Evolutionary conservation across 345 rosid genomes (phyloP), one percentile per base, ranked within the genome.

Genomic region (Rhodomyrtus tomentosa): DNA sequence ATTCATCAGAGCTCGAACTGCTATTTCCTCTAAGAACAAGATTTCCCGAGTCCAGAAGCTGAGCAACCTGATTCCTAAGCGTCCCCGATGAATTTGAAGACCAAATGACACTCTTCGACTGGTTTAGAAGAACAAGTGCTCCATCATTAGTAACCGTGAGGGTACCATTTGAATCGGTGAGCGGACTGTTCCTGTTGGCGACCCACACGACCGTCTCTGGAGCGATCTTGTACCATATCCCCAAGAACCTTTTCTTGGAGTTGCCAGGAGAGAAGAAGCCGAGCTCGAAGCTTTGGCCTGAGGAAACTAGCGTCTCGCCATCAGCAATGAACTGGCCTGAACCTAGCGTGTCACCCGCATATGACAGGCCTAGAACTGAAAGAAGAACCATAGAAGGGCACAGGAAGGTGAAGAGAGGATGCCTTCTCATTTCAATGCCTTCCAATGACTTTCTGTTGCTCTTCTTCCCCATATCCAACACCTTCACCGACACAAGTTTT

Each of bases 151-250:
- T 79, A 51, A 91, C 76, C 24, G 80, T 4, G 18, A 93, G 40
- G 1, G 42, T 45, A 10, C 89, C 89, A 7, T 87, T 53, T 15
- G 86, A 68, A 74, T 80, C 85, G 20, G 74, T 13, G 5, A 89
- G 42, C 0, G 90, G 88, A 24, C 1, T 29, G 25, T 90, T 87
- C 82, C 93, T 59, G 85, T 90, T 92, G 36, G 93, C 92, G 1
- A 91, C 89, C 95, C 95, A 92, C 3, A 89, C 85, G 4, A 85
- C 84, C 1, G 87, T 85, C 50, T 68, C 18, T 2, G 86, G 55
- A 36, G 81, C 84, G 29, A 82, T 59, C 84, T 89, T 87, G 88
- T 87, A 92, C 91, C 91, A 89, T 14, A 93, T 89, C 25, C 90
- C 91, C 45, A 88, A 29, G 82, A 89, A 92, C 83, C 85, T 84